Base-by-base conservation (phyloP, 257 asterid species). In the Przewalskia tangutica region DNA sequence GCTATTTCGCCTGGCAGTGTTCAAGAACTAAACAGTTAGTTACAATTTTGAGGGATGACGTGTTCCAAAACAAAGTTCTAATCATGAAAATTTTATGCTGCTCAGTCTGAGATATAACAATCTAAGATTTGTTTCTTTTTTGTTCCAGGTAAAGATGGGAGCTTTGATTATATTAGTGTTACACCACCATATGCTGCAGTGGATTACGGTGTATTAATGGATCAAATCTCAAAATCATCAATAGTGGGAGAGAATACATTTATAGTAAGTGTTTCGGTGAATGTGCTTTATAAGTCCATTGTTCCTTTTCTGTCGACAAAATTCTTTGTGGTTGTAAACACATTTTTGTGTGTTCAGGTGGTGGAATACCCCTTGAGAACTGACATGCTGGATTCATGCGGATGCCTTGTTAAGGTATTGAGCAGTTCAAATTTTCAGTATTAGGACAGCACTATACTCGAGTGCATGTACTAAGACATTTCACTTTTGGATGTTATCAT, bases 131-230 rank as follows among this genome's bases (percentile, higher is more conserved):
- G 32, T 14, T 44, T 54, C 2, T 23, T 23, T 63, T 12, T n/a
- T 80, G 16, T 83, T 86, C 81, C 81, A 91, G 99, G 93, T 81
- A 90, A 91, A 84, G 88, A 86, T 66, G 91, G 86, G 51, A 88
- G 81, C 14, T 96, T 96, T 85, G 97, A 94, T 86, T 96, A 94
- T 77, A 81, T 96, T 84, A 96, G 99, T 60, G 91, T 94, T 80
- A 96, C 99, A 23, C 99, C 99, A 71, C 99, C 99, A 70, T 96
- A 96, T 84, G 88, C 86, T 92, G 93, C 89, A 8, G 98, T 94
- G 8, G 97, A 94, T 84, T 96, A 96, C 54, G 88, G 91, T 40
- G 89, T 87, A 58, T 87, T 96, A 83, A 96, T 96, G 98, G 79
- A 90, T 83, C 98, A 94, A 86, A 76, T 96, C 75, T 86, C 97